Evolutionary conservation across 805 yeast species (phyloP).

Genomic region (Candida nitratophila): DNA sequence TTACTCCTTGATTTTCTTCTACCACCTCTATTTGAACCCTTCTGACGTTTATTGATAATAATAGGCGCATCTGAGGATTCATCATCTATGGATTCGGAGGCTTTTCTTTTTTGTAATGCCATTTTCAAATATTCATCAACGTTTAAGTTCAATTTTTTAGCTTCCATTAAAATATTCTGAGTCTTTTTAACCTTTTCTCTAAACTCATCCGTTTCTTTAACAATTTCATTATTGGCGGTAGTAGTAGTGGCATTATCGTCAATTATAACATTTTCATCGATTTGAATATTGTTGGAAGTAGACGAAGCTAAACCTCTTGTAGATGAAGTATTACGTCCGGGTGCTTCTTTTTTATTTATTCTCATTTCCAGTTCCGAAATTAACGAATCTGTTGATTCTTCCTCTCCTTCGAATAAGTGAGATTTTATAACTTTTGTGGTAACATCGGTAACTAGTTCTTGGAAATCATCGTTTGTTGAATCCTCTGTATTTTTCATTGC

Average conservation of each 20-base stretch:
- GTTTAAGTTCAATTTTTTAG: slow-evolving; percentile 6
- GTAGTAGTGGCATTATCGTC: not conserved
- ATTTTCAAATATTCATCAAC: slow-evolving; percentile 7
- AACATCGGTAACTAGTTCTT: slow-evolving; percentile 25
- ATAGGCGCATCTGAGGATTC: not conserved
- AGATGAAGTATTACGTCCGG: not conserved
- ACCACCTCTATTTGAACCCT: slow-evolving; percentile 1
- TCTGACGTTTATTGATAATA: not conserved
- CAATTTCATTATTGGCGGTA: no score
- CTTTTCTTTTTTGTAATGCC: slow-evolving; percentile 4
- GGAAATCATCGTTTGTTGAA: slow-evolving; percentile 3
- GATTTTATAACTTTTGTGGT: slow-evolving; percentile 26
- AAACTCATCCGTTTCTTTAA: slow-evolving; percentile 3
- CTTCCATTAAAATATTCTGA: slow-evolving; percentile 4
- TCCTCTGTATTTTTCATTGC: not conserved
- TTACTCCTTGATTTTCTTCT: slow-evolving; percentile 22
- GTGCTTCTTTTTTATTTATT: not conserved
- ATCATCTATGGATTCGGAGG: not conserved
- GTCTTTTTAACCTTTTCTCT: slow-evolving; percentile 3
- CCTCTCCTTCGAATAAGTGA: slow-evolving; percentile 34
- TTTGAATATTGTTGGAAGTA: not conserved
- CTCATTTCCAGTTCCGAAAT: not conserved
- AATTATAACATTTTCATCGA: not conserved
- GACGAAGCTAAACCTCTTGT: not conserved
- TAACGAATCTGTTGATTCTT: slow-evolving; percentile 4